Percentiles rank a stretch among this genome's conserved stretches.
Evolutionary conservation across 116 monocot genomes (phyloP).

Genomic region (Phalaenopsis hybrid): DNA sequence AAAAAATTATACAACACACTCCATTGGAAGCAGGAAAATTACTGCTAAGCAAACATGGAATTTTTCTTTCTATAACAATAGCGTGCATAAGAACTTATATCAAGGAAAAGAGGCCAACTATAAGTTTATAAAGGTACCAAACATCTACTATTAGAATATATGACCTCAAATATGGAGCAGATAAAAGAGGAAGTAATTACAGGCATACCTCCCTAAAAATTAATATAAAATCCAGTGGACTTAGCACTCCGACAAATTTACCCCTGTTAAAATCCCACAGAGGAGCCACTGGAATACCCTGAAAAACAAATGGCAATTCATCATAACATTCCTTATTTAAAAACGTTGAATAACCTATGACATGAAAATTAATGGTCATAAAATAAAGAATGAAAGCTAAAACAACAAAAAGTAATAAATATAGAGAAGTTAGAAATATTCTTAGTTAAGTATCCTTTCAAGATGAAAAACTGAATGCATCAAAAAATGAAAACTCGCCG

Average conservation of each 20-base stretch:
- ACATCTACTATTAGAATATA: not conserved
- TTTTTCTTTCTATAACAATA: not conserved
- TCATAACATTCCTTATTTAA: not conserved
- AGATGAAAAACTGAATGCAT: not conserved
- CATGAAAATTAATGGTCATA: not conserved
- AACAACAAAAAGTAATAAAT: not conserved
- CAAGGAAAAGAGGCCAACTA: not conserved
- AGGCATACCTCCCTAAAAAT: conserved; percentile 84
- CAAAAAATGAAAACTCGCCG: not conserved
- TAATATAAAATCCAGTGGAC: conserved; percentile 86
- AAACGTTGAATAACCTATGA: not conserved
- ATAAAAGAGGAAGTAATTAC: not conserved
- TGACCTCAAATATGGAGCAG: not conserved
- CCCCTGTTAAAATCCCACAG: conserved; percentile 70
- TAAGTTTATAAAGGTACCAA: not conserved
- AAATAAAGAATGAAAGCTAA: not conserved
- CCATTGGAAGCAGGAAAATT: not conserved
- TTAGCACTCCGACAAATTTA: conserved; percentile 80
- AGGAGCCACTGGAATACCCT: conserved; percentile 93
- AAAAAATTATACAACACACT: too few relatives aligned
- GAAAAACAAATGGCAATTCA: conserved; percentile 16
- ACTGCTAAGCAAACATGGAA: not conserved
- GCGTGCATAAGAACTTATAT: not conserved
- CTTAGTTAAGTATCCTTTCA: not conserved
- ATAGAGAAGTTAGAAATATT: not conserved